Evolutionary conservation across 192 early-diverging fungal genomes (phyloP), one percentile per base, ranked within the genome.

Genomic region (Coemansia sp.): DNA sequence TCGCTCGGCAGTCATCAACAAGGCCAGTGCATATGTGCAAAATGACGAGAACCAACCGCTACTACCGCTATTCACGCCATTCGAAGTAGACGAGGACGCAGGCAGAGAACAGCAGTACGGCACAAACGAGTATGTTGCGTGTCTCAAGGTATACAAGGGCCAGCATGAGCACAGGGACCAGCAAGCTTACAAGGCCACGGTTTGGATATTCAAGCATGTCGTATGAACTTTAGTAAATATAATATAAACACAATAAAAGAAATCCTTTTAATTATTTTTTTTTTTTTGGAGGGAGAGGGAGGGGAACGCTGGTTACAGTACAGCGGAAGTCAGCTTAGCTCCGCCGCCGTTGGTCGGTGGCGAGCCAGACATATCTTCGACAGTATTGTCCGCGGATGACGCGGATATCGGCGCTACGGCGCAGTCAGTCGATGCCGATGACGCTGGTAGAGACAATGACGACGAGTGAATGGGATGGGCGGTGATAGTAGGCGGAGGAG

Each of bases 301-400:
- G n/a, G n/a, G n/a, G n/a, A n/a, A n/a, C n/a, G n/a, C n/a, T n/a
- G n/a, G 43, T 25, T 64, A 53, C 47, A 53, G 19, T 37, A 51
- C 10, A 41, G 59, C 9, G 27, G 56, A 42, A 20, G 64, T 27
- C 25, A 45, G 40, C 36, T 54, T 49, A 15, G 53, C 17, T n/a
- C 11, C 47, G 27, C 47, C 24, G n/a, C n/a, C n/a, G n/a, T n/a
- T n/a, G 10, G 47, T 49, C 3, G 47, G 11, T 49, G 22, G 35
- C 6, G 65, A 4, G 24, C 67, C 67, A 22, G 60, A 59, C 27
- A 69, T 51, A 32, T 69, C 62, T 46, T 69, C 67, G 31, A 69
- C 45, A 19, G 60, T 40, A 29, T 32, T 62, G 19, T 56, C 54
- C 19, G 67, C 31, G 20, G n/a, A n/a, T n/a, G n/a, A n/a, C n/a